Evolutionary conservation across 75 land plant genomes (phyloP).

Genomic region (Selaginella tamariscina): DNA sequence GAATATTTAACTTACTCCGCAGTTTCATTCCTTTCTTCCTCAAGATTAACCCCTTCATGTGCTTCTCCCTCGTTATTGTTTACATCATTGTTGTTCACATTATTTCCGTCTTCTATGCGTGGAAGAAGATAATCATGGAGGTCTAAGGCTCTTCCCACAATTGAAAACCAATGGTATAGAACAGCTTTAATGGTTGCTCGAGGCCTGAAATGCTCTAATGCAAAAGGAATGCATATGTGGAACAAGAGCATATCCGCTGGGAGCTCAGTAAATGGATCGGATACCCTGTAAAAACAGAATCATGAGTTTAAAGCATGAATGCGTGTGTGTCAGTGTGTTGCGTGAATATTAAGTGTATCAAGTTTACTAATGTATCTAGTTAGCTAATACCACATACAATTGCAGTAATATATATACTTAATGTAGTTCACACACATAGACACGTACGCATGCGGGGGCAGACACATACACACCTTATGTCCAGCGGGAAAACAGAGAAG

Average conservation of each 20-base stretch:
- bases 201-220: constrained; percentile 82
- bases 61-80: background rate
- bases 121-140: constrained; percentile 73
- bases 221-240: constrained; percentile 91
- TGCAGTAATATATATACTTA: too few relatives aligned
- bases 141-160: constrained; percentile 90
- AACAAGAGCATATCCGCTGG: constrained; percentile 88
- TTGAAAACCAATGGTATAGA: constrained; percentile 77
- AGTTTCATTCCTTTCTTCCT: constrained; percentile 46
- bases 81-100: constrained; percentile 27
- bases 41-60: constrained; percentile 43
- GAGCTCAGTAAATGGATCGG: constrained; percentile 95
- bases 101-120: constrained; percentile 51
- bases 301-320: background rate
- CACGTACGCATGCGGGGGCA: too few relatives aligned
- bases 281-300: constrained; percentile 40
- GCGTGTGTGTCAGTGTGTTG: too few relatives aligned
- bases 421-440: too few relatives aligned
- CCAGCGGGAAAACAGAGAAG: constrained; percentile 80
- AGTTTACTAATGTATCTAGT: too few relatives aligned
- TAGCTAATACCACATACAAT: too few relatives aligned
- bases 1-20: constrained; percentile 78
- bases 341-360: too few relatives aligned
- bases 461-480: constrained; percentile 52
- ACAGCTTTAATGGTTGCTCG: constrained; percentile 63